Evolutionary conservation across 352 stramenopile genomes (phyloP).

Genomic region (Blastocystis sp.): DNA sequence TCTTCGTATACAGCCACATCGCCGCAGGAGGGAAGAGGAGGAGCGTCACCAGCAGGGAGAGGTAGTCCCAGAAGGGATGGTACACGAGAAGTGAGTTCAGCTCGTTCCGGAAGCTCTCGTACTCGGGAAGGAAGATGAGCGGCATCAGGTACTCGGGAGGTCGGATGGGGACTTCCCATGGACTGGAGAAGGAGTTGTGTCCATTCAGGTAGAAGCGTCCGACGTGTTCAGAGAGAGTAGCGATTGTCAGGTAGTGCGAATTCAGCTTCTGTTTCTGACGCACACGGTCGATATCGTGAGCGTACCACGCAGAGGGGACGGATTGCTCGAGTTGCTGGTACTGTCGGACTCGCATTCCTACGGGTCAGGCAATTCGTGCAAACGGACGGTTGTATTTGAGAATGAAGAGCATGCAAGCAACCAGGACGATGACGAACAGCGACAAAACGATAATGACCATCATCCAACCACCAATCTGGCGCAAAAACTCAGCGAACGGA

Average conservation of each 20-base stretch:
- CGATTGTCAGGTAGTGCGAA: slow-evolving; percentile 21
- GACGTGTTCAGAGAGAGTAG: slow-evolving; percentile 1
- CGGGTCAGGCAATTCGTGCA: neutral
- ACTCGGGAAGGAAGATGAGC: slow-evolving; percentile 22
- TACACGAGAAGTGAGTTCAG: neutral
- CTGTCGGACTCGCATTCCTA: slow-evolving; percentile 15
- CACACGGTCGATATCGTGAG: slow-evolving; percentile 27
- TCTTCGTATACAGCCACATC: neutral
- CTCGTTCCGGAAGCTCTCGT: slow-evolving; percentile 32
- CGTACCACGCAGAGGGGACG: slow-evolving; percentile 9
- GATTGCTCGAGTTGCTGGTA: slow-evolving; percentile 21
- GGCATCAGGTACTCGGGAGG: slow-evolving; percentile 14
- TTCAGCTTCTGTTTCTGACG: slow-evolving; percentile 38
- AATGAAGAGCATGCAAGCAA: neutral
- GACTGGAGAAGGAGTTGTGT: neutral
- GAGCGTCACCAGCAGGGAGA: neutral
- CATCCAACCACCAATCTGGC: slow-evolving; percentile 1
- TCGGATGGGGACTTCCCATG: neutral
- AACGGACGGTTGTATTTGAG: neutral
- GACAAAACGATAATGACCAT: neutral
- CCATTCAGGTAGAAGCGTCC: slow-evolving; percentile 8
- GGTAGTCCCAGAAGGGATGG: neutral
- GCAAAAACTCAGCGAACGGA: slow-evolving; percentile 23
- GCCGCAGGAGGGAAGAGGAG: neutral
- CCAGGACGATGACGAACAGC: neutral